phyloP scores from a whole-genome alignment of 176 grass and related monocot species.

The Areca catechu region DNA sequence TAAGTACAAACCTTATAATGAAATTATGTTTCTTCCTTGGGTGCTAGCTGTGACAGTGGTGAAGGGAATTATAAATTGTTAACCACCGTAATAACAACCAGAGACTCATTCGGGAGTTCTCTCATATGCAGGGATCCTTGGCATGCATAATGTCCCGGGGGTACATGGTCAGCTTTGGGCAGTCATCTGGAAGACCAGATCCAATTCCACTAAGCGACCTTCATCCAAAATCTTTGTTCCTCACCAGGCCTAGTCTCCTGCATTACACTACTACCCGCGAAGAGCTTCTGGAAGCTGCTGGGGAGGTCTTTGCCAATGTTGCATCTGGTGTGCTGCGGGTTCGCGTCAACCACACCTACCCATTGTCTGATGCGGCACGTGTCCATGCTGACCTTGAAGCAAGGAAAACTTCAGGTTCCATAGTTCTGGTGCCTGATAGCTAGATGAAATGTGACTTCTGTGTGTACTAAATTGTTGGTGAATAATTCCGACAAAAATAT shows the following conservation, averaged over 20 bases:
- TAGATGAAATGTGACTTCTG: slow-evolving; percentile 2
- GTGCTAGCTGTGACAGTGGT: too few species aligned
- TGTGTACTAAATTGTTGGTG: too few species aligned
- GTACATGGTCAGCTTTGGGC: not conserved
- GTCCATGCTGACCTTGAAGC: slow-evolving; percentile 44
- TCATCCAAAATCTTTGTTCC: not conserved
- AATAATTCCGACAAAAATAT: too few species aligned
- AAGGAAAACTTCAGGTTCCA: slow-evolving; percentile 45
- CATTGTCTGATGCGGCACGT: slow-evolving; percentile 38
- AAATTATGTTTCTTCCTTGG: too few species aligned
- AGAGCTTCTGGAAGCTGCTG: slow-evolving; percentile 35
- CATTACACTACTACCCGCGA: slow-evolving; percentile 38
- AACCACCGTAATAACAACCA: too few species aligned
- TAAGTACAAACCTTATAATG: too few species aligned
- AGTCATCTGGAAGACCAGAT: slow-evolving; percentile 7
- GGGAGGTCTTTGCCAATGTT: slow-evolving; percentile 37
- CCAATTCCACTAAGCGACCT: slow-evolving; percentile 16
- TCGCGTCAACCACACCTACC: slow-evolving; percentile 41
- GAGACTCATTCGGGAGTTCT: not conserved
- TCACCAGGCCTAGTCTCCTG: slow-evolving; percentile 35
- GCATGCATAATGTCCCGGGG: not conserved
- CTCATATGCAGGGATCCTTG: not conserved
- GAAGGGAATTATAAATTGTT: too few species aligned
- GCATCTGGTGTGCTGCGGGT: slow-evolving; percentile 18
- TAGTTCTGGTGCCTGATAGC: slow-evolving; percentile 36